Evolutionary conservation across 495 filamentous ascomycete species (phyloP).

Genomic region (Penicillium cinerascens): DNA sequence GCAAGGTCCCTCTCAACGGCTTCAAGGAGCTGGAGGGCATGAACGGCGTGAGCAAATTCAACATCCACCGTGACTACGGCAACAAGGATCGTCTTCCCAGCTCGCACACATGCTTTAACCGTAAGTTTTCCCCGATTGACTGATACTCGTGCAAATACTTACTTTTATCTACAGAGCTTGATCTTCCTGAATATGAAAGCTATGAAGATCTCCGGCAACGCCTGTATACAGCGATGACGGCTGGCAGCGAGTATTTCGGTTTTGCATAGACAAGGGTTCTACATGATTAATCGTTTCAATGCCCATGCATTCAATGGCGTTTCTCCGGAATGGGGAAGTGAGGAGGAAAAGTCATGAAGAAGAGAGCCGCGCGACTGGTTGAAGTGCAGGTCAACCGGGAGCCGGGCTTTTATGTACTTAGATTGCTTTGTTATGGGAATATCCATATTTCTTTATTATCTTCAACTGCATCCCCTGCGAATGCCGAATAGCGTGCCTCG

Average conservation of each 20-base stretch:
- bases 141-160: slow-evolving; percentile 20
- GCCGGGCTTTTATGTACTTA: slow-evolving; percentile 22
- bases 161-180: slow-evolving; percentile 68
- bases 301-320: slow-evolving; percentile 50
- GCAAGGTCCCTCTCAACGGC: slow-evolving; percentile 96
- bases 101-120: slow-evolving; percentile 98
- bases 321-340: slow-evolving; percentile 18
- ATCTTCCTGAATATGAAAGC: slow-evolving; percentile 96
- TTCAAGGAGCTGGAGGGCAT: slow-evolving; percentile 99
- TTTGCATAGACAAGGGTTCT: slow-evolving; percentile 64
- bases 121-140: slow-evolving; percentile 56
- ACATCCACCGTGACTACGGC: slow-evolving; percentile 97
- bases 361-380: slow-evolving; percentile 18
- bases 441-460: slow-evolving; percentile 17
- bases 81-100: slow-evolving; percentile 95
- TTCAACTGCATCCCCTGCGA: neutral
- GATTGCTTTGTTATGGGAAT: slow-evolving; percentile 24
- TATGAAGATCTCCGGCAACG: slow-evolving; percentile 87
- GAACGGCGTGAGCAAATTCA: slow-evolving; percentile 98
- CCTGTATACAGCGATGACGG: slow-evolving; percentile 89
- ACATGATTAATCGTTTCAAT: slow-evolving; percentile 14
- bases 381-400: slow-evolving; percentile 46
- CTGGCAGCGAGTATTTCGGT: slow-evolving; percentile 96
- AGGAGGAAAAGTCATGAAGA: slow-evolving; percentile 15
- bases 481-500: neutral